Base-by-base conservation (phyloP, 305 asterid species). In the Solanum aculeatissimum region DNA sequence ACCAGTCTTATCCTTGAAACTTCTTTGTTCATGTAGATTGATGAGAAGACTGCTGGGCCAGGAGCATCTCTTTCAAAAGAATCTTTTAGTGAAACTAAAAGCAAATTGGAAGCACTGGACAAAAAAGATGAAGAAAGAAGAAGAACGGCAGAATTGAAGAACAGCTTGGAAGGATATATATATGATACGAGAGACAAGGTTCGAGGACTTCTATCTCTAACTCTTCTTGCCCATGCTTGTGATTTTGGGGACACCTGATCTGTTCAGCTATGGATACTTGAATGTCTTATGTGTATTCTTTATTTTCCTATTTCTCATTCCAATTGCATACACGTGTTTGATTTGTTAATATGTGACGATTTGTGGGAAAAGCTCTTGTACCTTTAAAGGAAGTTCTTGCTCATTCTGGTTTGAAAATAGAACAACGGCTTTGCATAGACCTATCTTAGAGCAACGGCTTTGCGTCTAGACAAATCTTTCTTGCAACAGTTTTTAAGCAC, bases 151-250 rank as follows among this genome's bases (percentile, higher is more conserved):
- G 99, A 97, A 87, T 83, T 97, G 93, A 97, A 97, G 94, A 97
- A 97, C 88, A 91, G 88, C 91, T 92, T 97, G 89, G 98, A 95
- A 89, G 96, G 95, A 74, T 97, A 94, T 93, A 95, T 97, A 71
- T 97, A 97, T 92, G 92, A 97, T 83, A 95, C 98, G 25, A 97
- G 92, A 89, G 99, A 97, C 89, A 95, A 97, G 96, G 99, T 93
- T 87, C 58, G 88, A 57, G 77, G 66, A 8, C 65, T 53, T 80
- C 40, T 55, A 53, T 85, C 84, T 88, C 80, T 71, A 1, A 19
- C 57, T 4, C 77, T 57, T 4, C 77, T 57, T 79, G 74, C 65
- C 32, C 18, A 62, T 54, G 81, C 51, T 11, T 72, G n/a, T 57
- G 5, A 16, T 9, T 27, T 23, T 57, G 51, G 47, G 15, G 83